Percentiles rank a stretch among this genome's conserved stretches.
These are phyloP conservation scores for Scortechinia acanthostroma DNA, from an alignment of 2,329 filamentous ascomycete species.

Conservation along the genomic window DNA sequence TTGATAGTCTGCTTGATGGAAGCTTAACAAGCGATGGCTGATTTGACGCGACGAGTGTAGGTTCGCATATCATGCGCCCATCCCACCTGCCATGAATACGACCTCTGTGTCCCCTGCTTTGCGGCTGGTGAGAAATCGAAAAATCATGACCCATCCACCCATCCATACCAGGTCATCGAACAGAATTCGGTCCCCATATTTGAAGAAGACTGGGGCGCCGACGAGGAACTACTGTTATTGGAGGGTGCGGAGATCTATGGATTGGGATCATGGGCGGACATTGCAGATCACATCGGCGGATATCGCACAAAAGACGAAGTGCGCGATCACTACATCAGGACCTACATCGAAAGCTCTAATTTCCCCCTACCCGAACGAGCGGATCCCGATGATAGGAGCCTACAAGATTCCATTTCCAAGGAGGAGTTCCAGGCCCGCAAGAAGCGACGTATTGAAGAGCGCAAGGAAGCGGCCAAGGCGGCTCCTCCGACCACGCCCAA, in stretches of 20 bases:
- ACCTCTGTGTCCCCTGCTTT: constrained; percentile 94
- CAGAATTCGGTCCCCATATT: constrained; percentile 98
- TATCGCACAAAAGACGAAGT: constrained; percentile 94
- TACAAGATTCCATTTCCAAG: constrained; percentile 75
- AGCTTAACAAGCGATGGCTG: constrained; percentile 5
- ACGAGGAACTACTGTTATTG: constrained; percentile 86
- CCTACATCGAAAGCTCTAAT: constrained; percentile 73
- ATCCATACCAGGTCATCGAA: constrained; percentile 89
- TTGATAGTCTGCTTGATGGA: constrained; percentile 2
- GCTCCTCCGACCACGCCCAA: constrained; percentile 79
- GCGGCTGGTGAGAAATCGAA: constrained; percentile 73
- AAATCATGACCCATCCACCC: constrained; percentile 77
- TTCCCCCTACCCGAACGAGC: constrained; percentile 86
- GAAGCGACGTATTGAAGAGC: constrained; percentile 85
- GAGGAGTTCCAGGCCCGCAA: constrained; percentile 91
- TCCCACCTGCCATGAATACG: constrained; percentile 81
- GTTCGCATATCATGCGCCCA: constrained; percentile 81
- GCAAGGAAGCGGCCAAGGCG: constrained; percentile 79
- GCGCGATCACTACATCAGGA: constrained; percentile 83
- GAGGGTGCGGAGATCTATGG: constrained; percentile 96
- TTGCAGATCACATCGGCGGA: constrained; percentile 94
- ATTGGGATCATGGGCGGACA: constrained; percentile 92
- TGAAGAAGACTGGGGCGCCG: constrained; percentile 87
- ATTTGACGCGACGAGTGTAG: constrained; percentile 33
- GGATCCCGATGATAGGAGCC: constrained; percentile 71